Conservation (phyloP, 306 rosid species). For the Geum urbanum region DNA sequence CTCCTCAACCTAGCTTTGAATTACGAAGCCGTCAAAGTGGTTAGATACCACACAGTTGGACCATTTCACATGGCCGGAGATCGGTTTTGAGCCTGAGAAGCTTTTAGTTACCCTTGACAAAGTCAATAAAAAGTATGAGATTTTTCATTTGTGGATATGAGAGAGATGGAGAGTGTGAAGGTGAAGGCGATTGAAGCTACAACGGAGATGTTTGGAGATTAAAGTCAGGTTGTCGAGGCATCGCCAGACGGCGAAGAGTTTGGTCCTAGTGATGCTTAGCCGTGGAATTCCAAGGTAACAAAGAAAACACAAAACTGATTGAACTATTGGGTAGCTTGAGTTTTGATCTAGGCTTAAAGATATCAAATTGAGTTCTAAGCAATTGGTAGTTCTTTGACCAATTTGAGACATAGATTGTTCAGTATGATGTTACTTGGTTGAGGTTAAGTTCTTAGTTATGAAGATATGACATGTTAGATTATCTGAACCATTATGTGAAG, state of each 20-base stretch:
- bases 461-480: not conserved
- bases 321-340: not conserved
- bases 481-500: too few relatives aligned
- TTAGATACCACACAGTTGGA: too few relatives aligned
- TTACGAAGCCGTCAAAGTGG: too few relatives aligned
- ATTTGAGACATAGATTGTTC: not conserved
- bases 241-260: conserved; percentile 48
- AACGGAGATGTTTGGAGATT: conserved; percentile 46
- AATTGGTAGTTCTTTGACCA: not conserved
- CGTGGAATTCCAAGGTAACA: conserved; percentile 71
- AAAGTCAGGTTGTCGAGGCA: conserved; percentile 69
- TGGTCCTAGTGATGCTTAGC: conserved; percentile 65
- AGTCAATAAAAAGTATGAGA: too few relatives aligned
- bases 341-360: not conserved
- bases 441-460: not conserved
- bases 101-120: too few relatives aligned
- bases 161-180: conserved; percentile 32
- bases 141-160: not conserved
- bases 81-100: too few relatives aligned
- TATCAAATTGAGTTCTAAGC: too few relatives aligned
- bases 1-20: too few relatives aligned
- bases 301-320: accelerated
- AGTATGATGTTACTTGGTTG: not conserved
- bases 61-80: too few relatives aligned
- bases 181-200: conserved; percentile 65